A percentile compares a stretch with the other conserved stretches of the same genome.
Evolutionary conservation across 2,329 filamentous ascomycete species (phyloP).

Genomic region (Pseudocercospora eumusae): DNA sequence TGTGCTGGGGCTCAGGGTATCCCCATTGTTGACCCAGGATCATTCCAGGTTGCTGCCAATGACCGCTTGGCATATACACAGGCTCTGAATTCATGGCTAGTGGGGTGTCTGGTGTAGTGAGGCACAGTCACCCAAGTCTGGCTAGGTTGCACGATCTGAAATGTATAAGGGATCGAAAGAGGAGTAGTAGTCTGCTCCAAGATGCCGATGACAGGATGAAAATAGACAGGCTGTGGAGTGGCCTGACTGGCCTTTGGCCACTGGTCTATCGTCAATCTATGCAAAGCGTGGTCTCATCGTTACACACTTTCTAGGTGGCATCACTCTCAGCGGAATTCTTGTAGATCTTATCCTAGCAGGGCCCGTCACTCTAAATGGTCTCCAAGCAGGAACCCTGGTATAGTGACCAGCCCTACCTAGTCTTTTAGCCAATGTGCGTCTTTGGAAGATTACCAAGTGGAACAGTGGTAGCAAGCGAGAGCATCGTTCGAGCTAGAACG

Average conservation of each 20-base stretch:
- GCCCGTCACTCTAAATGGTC: neutral
- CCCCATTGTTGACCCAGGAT: constrained; percentile 8
- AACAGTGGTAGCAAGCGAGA: neutral
- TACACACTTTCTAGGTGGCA: constrained; percentile 3
- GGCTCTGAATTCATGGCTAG: constrained; percentile 4
- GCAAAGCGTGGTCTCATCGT: constrained; percentile 3
- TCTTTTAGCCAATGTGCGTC: neutral
- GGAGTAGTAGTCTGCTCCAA: neutral
- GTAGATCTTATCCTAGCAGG: constrained; percentile 3
- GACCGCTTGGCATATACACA: constrained; percentile 6
- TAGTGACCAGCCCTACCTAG: constrained; percentile 6
- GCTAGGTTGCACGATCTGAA: constrained; percentile 2
- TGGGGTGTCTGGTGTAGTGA: neutral
- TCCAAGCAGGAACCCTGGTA: constrained; percentile 2
- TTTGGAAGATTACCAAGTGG: neutral
- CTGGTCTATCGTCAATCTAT: neutral
- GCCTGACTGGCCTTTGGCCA: neutral
- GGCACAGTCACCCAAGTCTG: neutral
- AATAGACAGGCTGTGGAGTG: neutral
- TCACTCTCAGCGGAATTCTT: neutral
- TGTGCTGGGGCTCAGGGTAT: constrained; percentile 7
- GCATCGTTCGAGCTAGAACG: neutral
- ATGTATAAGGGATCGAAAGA: neutral
- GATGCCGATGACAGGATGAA: neutral
- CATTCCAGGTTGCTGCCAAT: constrained; percentile 9